Evolutionary conservation across 352 stramenopile species (phyloP), one percentile per base, ranked within the genome.

Genomic region (Globisporangium viniferum): DNA sequence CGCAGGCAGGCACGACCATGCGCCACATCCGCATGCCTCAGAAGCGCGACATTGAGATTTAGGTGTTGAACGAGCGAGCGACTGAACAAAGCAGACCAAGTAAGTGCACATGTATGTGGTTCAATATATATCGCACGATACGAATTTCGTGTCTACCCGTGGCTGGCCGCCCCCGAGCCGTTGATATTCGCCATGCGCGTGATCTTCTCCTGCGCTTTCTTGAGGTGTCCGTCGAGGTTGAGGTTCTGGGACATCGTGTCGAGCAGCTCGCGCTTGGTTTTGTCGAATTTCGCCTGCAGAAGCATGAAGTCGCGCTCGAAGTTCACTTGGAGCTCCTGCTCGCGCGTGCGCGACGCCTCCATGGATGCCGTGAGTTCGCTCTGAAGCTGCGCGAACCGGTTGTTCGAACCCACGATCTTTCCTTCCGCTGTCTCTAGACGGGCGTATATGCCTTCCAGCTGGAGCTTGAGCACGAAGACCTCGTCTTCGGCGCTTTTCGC

Each of bases 1-100:
- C 81, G 2, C 77, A 95, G 61, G 64, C 81, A 6, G 95, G 94
- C 27, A 90, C 84, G 2, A 97, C 84, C 4, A 98, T 98, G 94
- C 91, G 94, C 31, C 94, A 98, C 68, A 98, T 97, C 29, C 81
- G 91, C 9, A 62, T 85, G 54, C 94, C 94, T 2, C 82, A 97
- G 75, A 89, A 85, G 65, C 80, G 78, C 39, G 81, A 97, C 71
- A 98, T 98, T 70, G 92, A 98, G 70, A 98, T 98, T 56, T 98
- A 90, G 18, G 6, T 20, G 1, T 22, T 10, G 18, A 51, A 8
- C 44, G n/a, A 46, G 12, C 39, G 15, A 56, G 8, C 1, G 18
- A 33, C 31, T 33, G 5, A 8, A 18, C 22, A 14, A 35, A 14
- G 22, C 27, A 36, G 7, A 55, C 64, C 2, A n/a, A 41, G 29